A percentile compares a stretch with the other conserved stretches of the same genome.
Conservation (phyloP, 2,329 filamentous ascomycete genomes). For the Pseudogymnoascus sp. region DNA sequence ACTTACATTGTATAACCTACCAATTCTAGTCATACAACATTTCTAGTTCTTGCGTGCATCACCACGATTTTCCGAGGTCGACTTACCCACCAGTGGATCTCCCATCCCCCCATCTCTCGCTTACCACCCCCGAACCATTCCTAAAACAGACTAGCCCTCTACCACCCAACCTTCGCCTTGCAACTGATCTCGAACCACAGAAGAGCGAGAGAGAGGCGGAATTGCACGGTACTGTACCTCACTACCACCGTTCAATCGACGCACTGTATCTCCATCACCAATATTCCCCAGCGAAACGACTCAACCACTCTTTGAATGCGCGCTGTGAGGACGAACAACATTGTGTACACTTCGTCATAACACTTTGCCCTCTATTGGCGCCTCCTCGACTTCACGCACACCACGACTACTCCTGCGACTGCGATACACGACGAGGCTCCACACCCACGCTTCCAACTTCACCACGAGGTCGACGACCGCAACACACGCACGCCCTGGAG, state of each 20-base stretch:
- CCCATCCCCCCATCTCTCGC: not conserved
- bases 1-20: not conserved
- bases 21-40: not conserved
- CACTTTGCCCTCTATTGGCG: not conserved
- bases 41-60: not conserved
- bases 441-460: not conserved
- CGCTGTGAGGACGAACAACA: not conserved
- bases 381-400: not conserved
- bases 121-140: not conserved
- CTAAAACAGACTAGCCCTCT: not conserved
- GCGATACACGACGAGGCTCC: not conserved
- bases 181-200: not conserved
- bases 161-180: not conserved
- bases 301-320: not conserved
- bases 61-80: not conserved
- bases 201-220: not conserved
- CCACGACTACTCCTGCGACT: not conserved
- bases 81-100: not conserved
- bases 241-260: not conserved
- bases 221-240: not conserved
- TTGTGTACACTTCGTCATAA: not conserved
- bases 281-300: not conserved
- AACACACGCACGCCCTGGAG: not conserved
- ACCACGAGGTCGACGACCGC: conserved; percentile 12
- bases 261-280: not conserved